A percentile compares a stretch with the other conserved stretches of the same genome.
phyloP scores from a whole-genome alignment of 2,329 filamentous ascomycete genomes.

The Pleurostoma richardsiae region DNA sequence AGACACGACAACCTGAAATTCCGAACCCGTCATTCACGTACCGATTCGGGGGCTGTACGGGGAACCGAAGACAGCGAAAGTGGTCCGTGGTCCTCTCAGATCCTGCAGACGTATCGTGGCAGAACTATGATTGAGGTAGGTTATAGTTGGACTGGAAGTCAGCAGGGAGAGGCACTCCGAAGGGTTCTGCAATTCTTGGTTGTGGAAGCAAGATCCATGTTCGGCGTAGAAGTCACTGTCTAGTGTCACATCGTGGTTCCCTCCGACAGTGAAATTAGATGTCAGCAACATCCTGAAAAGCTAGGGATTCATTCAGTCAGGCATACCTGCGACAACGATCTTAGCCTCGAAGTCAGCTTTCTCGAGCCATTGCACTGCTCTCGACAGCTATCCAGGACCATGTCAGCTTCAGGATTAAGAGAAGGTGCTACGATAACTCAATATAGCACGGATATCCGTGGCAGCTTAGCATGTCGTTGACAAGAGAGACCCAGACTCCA shows the following conservation, averaged over 20 bases:
- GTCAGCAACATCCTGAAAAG: too few relatives aligned
- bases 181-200: conserved; percentile 47
- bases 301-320: not conserved
- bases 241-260: conserved; percentile 72
- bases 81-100: conserved; percentile 49
- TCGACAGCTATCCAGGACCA: conserved; percentile 39
- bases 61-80: conserved; percentile 66
- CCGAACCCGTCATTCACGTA: conserved; percentile 11
- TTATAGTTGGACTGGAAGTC: conserved; percentile 48
- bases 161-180: conserved; percentile 50
- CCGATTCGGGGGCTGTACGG: conserved; percentile 55
- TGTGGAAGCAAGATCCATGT: conserved; percentile 50
- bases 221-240: conserved; percentile 57
- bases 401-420: not conserved
- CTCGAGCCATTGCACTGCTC: conserved; percentile 62
- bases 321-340: conserved; percentile 61
- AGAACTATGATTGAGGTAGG: conserved; percentile 59
- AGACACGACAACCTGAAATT: too few relatives aligned
- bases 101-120: conserved; percentile 48
- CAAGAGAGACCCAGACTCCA: too few relatives aligned
- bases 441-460: too few relatives aligned
- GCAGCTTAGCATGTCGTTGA: too few relatives aligned
- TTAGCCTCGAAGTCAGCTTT: conserved; percentile 64
- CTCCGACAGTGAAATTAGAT: conserved; percentile 25
- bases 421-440: too few relatives aligned